Base-by-base conservation (phyloP, 2,329 filamentous ascomycete genomes). In the Dothidotthia symphoricarpi region DNA sequence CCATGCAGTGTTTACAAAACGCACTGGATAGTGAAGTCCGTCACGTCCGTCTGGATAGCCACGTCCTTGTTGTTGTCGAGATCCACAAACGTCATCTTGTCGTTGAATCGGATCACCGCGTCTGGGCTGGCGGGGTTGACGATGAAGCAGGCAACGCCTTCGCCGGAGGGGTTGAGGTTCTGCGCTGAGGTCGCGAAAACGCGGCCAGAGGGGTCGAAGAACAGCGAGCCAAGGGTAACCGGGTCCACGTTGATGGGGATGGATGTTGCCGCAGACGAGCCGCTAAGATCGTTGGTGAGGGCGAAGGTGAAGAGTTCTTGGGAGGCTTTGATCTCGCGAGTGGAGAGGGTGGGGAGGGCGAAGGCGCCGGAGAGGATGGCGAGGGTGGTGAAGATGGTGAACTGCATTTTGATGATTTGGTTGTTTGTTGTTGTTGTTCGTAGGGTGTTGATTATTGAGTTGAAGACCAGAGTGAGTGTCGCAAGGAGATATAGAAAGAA, bases 261-360 rank as follows among this genome's bases (percentile, higher is more conserved):
- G 6, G 39, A 39, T 28, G 33, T 32, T 36, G 34, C 25, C 3
- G 35, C 41, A 28, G 39, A 43, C 6, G 41, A 39, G 25, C 52
- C 52, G n/a, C 43, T 32, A 25, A 44, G 14, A 36, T 55, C 52
- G 39, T 55, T 51, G 43, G 34, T 28, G 32, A 55, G 34, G 24
- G 30, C 24, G 37, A 53, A 41, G 28, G 39, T 47, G 39, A 50
- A 37, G 28, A 29, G 30, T 5, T 37, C 24, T 27, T 24, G 16
- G 11, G 40, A 15, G 3, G 36, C 24, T 4, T 19, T 33, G 19
- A 6, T 6, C 19, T 34, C 31, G n/a, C 37, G 34, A 22, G 43
- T 39, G 22, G 45, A 36, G 26, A 49, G 27, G 14, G 43, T 26
- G 35, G 49, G 40, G 32, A 36, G 31, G 36, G 53, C 43, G 28